These are phyloP conservation scores for Wakefieldia striispora DNA, from an alignment of 768 basidiomycete species.

Conservation along the genomic window DNA sequence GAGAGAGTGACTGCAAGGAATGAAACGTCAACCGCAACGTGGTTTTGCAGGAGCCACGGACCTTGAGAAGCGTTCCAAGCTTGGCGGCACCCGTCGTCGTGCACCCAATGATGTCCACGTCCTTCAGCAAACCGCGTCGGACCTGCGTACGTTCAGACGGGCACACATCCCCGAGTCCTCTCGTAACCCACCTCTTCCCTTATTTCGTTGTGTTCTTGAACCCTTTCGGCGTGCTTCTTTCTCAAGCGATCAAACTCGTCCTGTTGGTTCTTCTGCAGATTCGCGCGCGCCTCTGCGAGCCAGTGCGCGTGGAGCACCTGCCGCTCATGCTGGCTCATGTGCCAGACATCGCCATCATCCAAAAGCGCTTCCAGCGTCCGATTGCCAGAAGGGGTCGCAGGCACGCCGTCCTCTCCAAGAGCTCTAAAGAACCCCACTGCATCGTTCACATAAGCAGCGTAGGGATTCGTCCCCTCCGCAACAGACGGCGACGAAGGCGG, in stretches of 20 bases:
- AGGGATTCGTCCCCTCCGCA: neutral
- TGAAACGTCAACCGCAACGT: neutral
- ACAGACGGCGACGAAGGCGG: neutral
- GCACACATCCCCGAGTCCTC: too few relatives aligned
- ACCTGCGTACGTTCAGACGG: slow-evolving; percentile 35
- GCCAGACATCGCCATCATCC: slow-evolving; percentile 44
- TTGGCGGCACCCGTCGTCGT: slow-evolving; percentile 80
- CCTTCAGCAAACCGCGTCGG: slow-evolving; percentile 50
- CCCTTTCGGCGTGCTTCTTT: slow-evolving; percentile 39
- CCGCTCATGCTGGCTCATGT: slow-evolving; percentile 52
- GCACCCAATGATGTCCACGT: slow-evolving; percentile 66
- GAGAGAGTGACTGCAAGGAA: slow-evolving; percentile 47
- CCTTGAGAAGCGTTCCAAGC: slow-evolving; percentile 54
- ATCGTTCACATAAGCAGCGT: slow-evolving; percentile 24
- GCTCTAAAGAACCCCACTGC: slow-evolving; percentile 36
- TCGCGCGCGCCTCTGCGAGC: slow-evolving; percentile 40
- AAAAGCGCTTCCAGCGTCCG: slow-evolving; percentile 41
- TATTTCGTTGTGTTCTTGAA: slow-evolving; percentile 36
- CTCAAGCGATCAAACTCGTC: slow-evolving; percentile 45
- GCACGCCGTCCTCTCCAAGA: slow-evolving; percentile 36
- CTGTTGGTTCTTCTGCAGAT: slow-evolving; percentile 29
- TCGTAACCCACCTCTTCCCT: slow-evolving; percentile 49
- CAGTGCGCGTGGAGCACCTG: slow-evolving; percentile 42
- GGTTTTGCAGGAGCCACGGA: slow-evolving; percentile 20
- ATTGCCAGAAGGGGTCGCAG: slow-evolving; percentile 35